phyloP scores from a whole-genome alignment of 2,329 filamentous ascomycete genomes.

The Ophiostoma sp. region DNA sequence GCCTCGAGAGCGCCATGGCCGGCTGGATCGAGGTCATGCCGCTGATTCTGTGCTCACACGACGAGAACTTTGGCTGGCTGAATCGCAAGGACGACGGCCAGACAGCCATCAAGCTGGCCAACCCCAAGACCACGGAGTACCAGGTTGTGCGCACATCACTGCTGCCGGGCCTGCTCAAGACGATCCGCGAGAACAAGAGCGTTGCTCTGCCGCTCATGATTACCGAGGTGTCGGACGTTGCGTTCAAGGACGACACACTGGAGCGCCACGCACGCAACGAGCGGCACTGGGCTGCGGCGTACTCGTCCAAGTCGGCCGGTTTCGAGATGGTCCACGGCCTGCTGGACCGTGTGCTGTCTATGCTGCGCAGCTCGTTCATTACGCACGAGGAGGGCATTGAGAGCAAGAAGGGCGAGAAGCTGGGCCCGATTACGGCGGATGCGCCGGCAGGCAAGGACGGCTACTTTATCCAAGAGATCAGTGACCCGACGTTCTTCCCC shows the following conservation, averaged over 20 bases:
- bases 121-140: conserved; percentile 90
- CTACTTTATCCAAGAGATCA: conserved; percentile 92
- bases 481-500: conserved; percentile 82
- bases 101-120: conserved; percentile 77
- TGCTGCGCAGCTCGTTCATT: conserved; percentile 80
- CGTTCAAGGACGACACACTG: conserved; percentile 73
- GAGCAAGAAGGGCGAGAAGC: conserved; percentile 42
- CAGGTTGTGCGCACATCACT: conserved; percentile 86
- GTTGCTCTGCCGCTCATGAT: conserved; percentile 85
- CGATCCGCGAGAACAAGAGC: conserved; percentile 85
- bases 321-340: conserved; percentile 96
- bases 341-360: conserved; percentile 83
- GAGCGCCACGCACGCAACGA: conserved; percentile 83
- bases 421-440: conserved; percentile 40
- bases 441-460: conserved; percentile 56
- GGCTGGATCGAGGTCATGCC: conserved; percentile 97
- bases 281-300: conserved; percentile 91
- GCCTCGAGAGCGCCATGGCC: conserved; percentile 82
- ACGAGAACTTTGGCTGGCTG: conserved; percentile 95
- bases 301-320: conserved; percentile 87
- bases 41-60: conserved; percentile 91
- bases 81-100: conserved; percentile 83
- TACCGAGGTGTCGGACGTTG: conserved; percentile 86
- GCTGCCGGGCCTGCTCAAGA: conserved; percentile 84
- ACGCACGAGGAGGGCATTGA: conserved; percentile 64